phyloP scores from a whole-genome alignment of 129 eudicot genomes.

The Chrysanthemum lavandulifolium region DNA sequence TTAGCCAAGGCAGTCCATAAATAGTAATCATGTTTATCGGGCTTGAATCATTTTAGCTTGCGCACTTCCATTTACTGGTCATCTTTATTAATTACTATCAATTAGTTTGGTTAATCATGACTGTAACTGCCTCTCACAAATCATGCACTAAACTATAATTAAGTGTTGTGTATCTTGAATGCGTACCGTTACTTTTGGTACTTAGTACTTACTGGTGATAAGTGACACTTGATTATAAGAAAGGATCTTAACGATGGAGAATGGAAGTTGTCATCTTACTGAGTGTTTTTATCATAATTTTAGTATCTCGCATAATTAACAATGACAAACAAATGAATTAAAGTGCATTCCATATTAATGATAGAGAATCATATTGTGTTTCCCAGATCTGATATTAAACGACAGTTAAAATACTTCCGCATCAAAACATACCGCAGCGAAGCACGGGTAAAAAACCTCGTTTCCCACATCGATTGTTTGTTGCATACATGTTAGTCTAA shows the following conservation, averaged over 20 bases:
- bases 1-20: neutral
- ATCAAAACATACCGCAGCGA: no score
- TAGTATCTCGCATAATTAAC: neutral
- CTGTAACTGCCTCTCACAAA: neutral
- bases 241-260: constrained; percentile 1
- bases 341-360: neutral
- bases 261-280: neutral
- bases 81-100: no score
- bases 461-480: no score
- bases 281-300: constrained; percentile 2
- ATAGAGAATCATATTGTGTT: constrained; percentile 11
- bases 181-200: neutral
- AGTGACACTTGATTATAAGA: neutral
- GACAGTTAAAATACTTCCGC: no score
- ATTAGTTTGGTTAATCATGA: neutral
- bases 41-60: no score
- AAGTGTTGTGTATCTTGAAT: constrained; percentile 8
- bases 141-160: neutral
- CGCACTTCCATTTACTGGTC: no score
- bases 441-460: no score
- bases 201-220: neutral
- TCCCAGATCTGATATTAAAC: constrained; percentile 65
- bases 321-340: neutral
- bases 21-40: neutral
- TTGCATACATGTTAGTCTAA: no score